A percentile compares a stretch with the other conserved stretches of the same genome.
Evolutionary conservation across 2,329 filamentous ascomycete genomes (phyloP).

Genomic region (Diplodia corticola): DNA sequence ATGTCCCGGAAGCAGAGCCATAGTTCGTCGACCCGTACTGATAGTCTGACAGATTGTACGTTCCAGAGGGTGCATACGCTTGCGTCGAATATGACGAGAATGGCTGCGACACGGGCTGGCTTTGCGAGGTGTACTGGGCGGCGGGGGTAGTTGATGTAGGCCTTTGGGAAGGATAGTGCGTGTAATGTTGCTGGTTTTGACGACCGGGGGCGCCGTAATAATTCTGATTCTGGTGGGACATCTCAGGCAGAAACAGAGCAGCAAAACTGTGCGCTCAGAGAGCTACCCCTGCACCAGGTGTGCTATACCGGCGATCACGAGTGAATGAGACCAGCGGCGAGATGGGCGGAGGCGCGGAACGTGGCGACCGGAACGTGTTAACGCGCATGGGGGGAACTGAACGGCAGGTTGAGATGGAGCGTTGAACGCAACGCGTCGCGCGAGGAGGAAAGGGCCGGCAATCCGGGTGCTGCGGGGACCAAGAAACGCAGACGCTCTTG

Average conservation of each 20-base stretch:
- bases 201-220: constrained; percentile 5
- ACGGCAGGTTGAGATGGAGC: background rate
- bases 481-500: background rate
- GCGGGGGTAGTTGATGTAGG: background rate
- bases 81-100: constrained; percentile 2
- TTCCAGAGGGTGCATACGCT: background rate
- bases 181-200: constrained; percentile 2
- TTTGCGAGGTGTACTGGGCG: constrained; percentile 2
- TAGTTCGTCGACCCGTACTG: constrained; percentile 17
- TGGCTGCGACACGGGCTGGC: background rate
- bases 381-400: background rate
- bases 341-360: background rate
- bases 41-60: constrained; percentile 14
- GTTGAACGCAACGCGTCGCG: background rate
- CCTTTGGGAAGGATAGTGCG: constrained; percentile 1
- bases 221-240: constrained; percentile 17
- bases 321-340: background rate
- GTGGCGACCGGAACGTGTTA: background rate
- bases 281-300: no score
- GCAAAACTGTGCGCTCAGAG: no score
- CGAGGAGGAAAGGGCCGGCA: background rate
- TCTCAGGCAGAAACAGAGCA: background rate
- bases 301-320: background rate
- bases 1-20: background rate
- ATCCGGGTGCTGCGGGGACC: background rate